Base-by-base conservation (phyloP, 2,329 filamentous ascomycete genomes). In the Arthroderma uncinatum region DNA sequence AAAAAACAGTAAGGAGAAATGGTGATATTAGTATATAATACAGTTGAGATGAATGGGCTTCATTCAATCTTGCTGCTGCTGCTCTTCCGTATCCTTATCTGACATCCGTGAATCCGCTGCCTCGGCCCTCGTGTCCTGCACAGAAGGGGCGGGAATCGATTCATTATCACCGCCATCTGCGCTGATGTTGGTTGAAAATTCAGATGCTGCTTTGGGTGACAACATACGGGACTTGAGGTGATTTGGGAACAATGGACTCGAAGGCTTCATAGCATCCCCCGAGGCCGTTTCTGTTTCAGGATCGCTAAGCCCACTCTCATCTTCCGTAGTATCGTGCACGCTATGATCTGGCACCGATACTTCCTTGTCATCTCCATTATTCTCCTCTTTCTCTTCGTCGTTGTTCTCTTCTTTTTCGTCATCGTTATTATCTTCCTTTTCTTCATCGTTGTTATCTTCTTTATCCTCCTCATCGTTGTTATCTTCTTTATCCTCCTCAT, bases 231-330 rank as follows among this genome's bases (percentile, higher is more conserved):
- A 56, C 1, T 44, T 54, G 40, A 60, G 37, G 9, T 55, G 54
- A 53, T 60, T 58, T 8, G 57, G 58, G 44, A 62, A 62, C 36
- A 57, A 56, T 21, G 56, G 33, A 10, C 36, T 25, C 19, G 40
- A 21, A 16, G 52, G 50, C 19, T 56, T 56, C 2, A 40, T 40
- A 25, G 36, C 25, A 16, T 39, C 33, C 9, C 58, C 60, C 14
- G 57, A 58, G 4, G 57, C 23, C 28, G 57, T 71, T n/a, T 78
- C 79, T 2, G 78, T 71, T 25, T 82, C 76, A 3, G 83, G 79
- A 60, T 87, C 84, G 55, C 82, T 86, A 0, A 87, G 73, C 60
- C 86, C 84, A 64, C 83, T 86, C 67, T 87, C 84, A 56, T 85
- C 82, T 60, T 86, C 83, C 0, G 81, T 83, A 40, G 79, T 84